A percentile compares a stretch with the other conserved stretches of the same genome.
These are phyloP conservation scores for Chamaecrista fasciculata DNA, from an alignment of 306 rosid genomes.

Conservation along the genomic window DNA sequence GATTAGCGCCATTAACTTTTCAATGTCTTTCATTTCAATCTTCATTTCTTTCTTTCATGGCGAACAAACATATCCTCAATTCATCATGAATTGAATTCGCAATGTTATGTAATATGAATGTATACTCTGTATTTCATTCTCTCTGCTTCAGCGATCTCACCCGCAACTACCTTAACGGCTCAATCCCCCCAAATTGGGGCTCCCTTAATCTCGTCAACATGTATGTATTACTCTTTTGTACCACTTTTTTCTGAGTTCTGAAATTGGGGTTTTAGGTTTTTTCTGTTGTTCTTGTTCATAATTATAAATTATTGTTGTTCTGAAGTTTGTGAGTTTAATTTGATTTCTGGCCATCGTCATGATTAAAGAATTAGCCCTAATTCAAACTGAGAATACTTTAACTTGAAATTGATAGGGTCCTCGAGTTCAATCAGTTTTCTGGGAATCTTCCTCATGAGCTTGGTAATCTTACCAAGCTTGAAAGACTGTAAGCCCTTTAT, in stretches of 20 bases:
- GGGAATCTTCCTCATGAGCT: conserved; percentile 61
- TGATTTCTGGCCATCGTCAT: background rate
- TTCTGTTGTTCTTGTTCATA: conserved; percentile 44
- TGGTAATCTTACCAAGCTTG: conserved; percentile 47
- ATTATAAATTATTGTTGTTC: conserved; percentile 52
- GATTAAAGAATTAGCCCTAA: background rate
- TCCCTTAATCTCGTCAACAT: conserved; percentile 39
- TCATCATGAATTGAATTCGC: too few relatives aligned
- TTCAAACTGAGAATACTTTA: background rate
- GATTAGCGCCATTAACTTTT: too few relatives aligned
- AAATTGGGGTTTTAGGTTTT: background rate
- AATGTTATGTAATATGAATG: too few relatives aligned
- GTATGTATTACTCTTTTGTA: conserved; percentile 26
- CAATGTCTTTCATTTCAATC: too few relatives aligned
- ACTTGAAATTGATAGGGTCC: conserved; percentile 36
- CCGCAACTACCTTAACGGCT: conserved; percentile 59
- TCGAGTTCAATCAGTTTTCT: conserved; percentile 59
- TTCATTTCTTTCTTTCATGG: too few relatives aligned
- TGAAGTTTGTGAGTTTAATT: conserved; percentile 68
- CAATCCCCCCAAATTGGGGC: conserved; percentile 57
- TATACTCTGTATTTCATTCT: too few relatives aligned
- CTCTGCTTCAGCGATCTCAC: conserved; percentile 40
- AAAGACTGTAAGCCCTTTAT: conserved; percentile 51
- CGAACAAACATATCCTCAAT: too few relatives aligned
- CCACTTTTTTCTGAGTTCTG: background rate